These are phyloP conservation scores for Multifurca ochricompacta DNA, from an alignment of 768 basidiomycete genomes.

Conservation along the genomic window DNA sequence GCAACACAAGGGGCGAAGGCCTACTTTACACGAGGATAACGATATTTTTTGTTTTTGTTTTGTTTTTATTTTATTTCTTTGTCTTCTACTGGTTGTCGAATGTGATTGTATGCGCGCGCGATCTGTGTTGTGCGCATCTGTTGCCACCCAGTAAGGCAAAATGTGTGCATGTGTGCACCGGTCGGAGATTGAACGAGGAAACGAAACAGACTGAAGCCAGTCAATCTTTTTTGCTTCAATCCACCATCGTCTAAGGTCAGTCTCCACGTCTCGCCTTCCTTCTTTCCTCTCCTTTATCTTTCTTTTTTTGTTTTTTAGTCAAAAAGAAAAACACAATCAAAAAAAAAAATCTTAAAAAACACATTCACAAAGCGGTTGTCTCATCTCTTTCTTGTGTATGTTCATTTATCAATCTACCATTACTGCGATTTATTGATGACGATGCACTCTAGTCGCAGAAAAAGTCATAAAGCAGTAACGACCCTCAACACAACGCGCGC, in stretches of 20 bases:
- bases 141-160: not conserved
- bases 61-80: not conserved
- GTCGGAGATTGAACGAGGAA: conserved; percentile 35
- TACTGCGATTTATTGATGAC: conserved; percentile 18
- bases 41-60: conserved; percentile 8
- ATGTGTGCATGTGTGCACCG: not conserved
- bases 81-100: not conserved
- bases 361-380: conserved; percentile 64
- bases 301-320: conserved; percentile 25
- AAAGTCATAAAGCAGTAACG: conserved; percentile 94
- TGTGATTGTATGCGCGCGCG: not conserved
- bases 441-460: conserved; percentile 36
- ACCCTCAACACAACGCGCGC: conserved; percentile 42
- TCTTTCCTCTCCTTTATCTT: conserved; percentile 16
- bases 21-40: conserved; percentile 80
- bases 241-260: conserved; percentile 55
- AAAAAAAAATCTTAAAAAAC: conserved; percentile 62
- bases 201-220: conserved; percentile 20
- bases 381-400: conserved; percentile 66
- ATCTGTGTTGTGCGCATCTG: too few species aligned
- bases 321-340: conserved; percentile 51
- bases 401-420: conserved; percentile 22
- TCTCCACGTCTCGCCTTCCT: conserved; percentile 20
- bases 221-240: conserved; percentile 38
- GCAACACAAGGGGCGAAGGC: conserved; percentile 80